phyloP scores from a whole-genome alignment of 1,284 basidiomycete genomes.

The Ustilago shanxiensis region DNA sequence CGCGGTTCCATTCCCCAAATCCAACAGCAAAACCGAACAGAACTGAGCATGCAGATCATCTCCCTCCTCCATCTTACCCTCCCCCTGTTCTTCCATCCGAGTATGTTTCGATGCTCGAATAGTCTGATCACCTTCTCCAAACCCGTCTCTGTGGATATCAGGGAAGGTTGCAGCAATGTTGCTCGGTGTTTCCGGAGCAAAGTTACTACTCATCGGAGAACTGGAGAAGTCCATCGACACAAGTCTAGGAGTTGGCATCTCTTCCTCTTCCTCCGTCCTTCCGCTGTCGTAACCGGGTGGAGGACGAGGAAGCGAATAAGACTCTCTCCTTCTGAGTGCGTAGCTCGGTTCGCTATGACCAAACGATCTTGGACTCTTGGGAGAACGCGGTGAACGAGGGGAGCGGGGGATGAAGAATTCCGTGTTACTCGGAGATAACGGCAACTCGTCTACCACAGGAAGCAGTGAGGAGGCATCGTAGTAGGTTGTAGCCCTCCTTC shows the following conservation, averaged over 20 bases:
- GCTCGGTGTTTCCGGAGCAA: constrained; percentile 32
- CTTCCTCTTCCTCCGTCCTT: not conserved
- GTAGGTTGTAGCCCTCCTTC: constrained; percentile 22
- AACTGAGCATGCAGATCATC: constrained; percentile 37
- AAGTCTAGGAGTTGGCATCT: constrained; percentile 20
- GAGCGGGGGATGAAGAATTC: not conserved
- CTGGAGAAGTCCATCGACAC: not conserved
- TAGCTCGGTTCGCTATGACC: constrained; percentile 24
- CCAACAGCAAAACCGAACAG: constrained; percentile 32
- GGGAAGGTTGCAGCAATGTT: constrained; percentile 14
- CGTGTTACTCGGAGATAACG: not conserved
- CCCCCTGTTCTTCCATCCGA: not conserved
- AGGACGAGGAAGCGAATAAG: constrained; percentile 26
- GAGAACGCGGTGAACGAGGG: constrained; percentile 9
- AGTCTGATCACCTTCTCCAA: not conserved
- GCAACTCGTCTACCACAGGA: constrained; percentile 15
- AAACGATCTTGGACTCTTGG: constrained; percentile 1
- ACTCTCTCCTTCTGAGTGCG: constrained; percentile 8
- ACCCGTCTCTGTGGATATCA: not conserved
- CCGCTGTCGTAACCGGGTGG: constrained; percentile 3
- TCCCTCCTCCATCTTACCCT: not conserved
- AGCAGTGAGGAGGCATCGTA: constrained; percentile 20
- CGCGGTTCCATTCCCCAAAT: constrained; percentile 36
- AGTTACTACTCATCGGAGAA: constrained; percentile 18
- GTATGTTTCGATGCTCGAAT: not conserved